A percentile compares a stretch with the other conserved stretches of the same genome.
phyloP scores from a whole-genome alignment of 2,329 filamentous ascomycete species.

The Ramularia endophylla region DNA sequence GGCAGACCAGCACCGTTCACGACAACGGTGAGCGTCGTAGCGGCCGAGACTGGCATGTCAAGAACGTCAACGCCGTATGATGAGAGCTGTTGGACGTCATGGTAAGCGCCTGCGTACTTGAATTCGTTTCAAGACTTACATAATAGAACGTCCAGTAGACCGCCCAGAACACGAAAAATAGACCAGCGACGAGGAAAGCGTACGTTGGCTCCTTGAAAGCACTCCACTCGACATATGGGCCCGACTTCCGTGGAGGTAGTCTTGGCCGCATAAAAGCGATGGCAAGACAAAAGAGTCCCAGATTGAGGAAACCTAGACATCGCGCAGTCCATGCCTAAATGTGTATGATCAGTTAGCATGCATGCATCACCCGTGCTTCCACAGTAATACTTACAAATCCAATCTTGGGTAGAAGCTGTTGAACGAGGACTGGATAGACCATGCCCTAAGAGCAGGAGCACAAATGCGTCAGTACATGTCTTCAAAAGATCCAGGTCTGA shows the following conservation, averaged over 20 bases:
- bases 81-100: constrained; percentile 18
- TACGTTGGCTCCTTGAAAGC: constrained; percentile 40
- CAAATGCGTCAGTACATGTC: too few relatives aligned
- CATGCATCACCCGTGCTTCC: too few relatives aligned
- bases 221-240: constrained; percentile 37
- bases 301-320: constrained; percentile 54
- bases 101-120: not conserved
- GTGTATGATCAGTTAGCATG: too few relatives aligned
- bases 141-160: constrained; percentile 44
- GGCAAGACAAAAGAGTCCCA: constrained; percentile 36
- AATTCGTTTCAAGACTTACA: constrained; percentile 24
- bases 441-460: constrained; percentile 45
- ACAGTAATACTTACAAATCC: too few relatives aligned
- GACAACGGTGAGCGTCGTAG: constrained; percentile 52
- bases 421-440: constrained; percentile 53
- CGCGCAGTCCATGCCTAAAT: constrained; percentile 62
- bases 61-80: constrained; percentile 32
- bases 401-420: constrained; percentile 51
- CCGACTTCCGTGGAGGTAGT: constrained; percentile 38
- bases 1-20: constrained; percentile 54
- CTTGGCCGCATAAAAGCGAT: constrained; percentile 36
- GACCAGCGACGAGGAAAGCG: constrained; percentile 29
- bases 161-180: constrained; percentile 29
- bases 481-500: too few relatives aligned
- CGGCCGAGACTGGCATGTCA: constrained; percentile 42